These are phyloP conservation scores for Colletotrichum tropicale DNA, from an alignment of 2,329 filamentous ascomycete genomes.

Conservation along the genomic window DNA sequence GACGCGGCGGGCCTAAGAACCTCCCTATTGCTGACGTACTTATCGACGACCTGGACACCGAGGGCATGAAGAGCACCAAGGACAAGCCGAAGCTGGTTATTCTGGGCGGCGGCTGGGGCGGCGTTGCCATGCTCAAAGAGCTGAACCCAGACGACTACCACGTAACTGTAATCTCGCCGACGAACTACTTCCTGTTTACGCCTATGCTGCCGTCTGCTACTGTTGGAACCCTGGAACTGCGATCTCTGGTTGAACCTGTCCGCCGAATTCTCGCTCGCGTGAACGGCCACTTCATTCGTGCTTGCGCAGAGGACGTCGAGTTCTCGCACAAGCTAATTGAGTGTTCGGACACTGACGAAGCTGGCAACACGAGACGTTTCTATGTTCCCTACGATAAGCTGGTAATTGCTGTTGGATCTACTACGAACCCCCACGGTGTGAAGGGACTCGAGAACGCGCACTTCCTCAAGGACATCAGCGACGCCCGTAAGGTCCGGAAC, in stretches of 20 bases:
- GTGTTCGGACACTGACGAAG: conserved; percentile 72
- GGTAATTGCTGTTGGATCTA: conserved; percentile 88
- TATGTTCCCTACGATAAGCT: conserved; percentile 98
- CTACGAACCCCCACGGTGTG: conserved; percentile 94
- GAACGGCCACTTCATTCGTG: conserved; percentile 88
- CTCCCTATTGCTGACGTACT: conserved; percentile 87
- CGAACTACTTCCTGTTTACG: conserved; percentile 97
- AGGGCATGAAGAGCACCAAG: conserved; percentile 72
- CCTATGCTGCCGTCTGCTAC: conserved; percentile 98
- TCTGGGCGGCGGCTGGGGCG: conserved; percentile 93
- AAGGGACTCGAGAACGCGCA: conserved; percentile 92
- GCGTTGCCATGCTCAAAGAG: conserved; percentile 88
- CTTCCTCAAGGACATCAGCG: conserved; percentile 94
- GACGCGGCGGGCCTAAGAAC: conserved; percentile 90
- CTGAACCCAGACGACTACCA: conserved; percentile 92
- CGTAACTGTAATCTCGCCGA: conserved; percentile 91
- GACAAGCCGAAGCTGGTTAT: conserved; percentile 94
- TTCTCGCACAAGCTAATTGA: conserved; percentile 93
- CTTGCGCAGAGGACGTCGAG: conserved; percentile 84
- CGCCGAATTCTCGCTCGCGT: conserved; percentile 80
- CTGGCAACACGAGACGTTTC: conserved; percentile 79
- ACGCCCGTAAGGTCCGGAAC: conserved; percentile 89
- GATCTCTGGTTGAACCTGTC: conserved; percentile 92
- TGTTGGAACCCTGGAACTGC: conserved; percentile 89
- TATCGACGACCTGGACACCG: conserved; percentile 86